Percentiles rank a stretch among this genome's conserved stretches.
These are phyloP conservation scores for Mortierella sp. DNA, from an alignment of 371 early-diverging fungal genomes.

Conservation along the genomic window DNA sequence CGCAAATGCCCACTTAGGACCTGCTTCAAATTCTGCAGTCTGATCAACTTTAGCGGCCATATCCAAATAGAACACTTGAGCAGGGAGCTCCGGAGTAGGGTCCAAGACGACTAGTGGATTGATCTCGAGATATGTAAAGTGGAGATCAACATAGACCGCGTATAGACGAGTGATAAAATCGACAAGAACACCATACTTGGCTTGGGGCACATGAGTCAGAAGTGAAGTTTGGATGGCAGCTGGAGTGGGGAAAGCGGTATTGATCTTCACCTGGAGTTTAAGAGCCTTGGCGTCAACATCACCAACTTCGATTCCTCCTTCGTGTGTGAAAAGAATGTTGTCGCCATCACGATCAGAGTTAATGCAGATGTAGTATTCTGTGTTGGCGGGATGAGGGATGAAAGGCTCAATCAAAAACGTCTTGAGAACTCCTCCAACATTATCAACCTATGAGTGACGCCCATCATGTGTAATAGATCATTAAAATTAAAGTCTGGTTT, in stretches of 20 bases:
- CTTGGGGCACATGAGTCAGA: slow-evolving; percentile 72
- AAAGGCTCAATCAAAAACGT: slow-evolving; percentile 98
- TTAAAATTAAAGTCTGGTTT: background rate
- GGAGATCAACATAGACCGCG: slow-evolving; percentile 93
- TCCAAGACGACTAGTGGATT: slow-evolving; percentile 97
- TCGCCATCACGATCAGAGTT: slow-evolving; percentile 97
- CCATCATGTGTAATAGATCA: background rate
- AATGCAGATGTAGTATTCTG: slow-evolving; percentile 97
- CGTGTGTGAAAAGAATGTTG: slow-evolving; percentile 95
- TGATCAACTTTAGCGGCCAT: slow-evolving; percentile 98
- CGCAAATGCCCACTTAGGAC: slow-evolving; percentile 90
- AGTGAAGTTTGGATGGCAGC: slow-evolving; percentile 75
- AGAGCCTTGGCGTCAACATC: slow-evolving; percentile 98
- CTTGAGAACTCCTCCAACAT: slow-evolving; percentile 88
- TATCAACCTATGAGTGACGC: slow-evolving; percentile 73
- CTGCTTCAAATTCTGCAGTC: slow-evolving; percentile 97
- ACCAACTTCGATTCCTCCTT: slow-evolving; percentile 98
- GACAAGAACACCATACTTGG: slow-evolving; percentile 87
- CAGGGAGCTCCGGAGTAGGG: slow-evolving; percentile 59
- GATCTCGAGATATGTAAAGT: slow-evolving; percentile 99
- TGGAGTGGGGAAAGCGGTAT: slow-evolving; percentile 72
- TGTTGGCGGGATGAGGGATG: slow-evolving; percentile 90
- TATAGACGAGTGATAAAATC: slow-evolving; percentile 94
- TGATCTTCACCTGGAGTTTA: slow-evolving; percentile 82
- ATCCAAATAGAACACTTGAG: slow-evolving; percentile 92